Base-by-base conservation (phyloP, 768 basidiomycete species). In the Trametes punicea region DNA sequence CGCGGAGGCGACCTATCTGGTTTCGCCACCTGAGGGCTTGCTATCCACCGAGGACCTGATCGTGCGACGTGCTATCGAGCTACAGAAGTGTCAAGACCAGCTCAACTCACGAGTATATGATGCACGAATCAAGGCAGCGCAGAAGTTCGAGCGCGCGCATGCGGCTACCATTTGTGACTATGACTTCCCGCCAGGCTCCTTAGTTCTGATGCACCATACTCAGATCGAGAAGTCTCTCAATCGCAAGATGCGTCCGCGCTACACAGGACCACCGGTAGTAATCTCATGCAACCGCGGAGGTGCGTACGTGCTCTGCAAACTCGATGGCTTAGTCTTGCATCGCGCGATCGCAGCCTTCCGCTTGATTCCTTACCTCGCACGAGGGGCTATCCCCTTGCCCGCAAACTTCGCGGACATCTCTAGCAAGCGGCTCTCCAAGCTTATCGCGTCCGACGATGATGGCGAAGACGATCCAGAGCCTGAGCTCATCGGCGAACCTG, bases 201-300 rank as follows among this genome's bases (percentile, higher is more conserved):
- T 70, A 0, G 64, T 70, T 0, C 59, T 71, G 0, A 54, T 71
- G 0, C 52, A 62, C 1, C 70, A 71, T 50, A 67, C 61, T 11
- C 40, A 46, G 10, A 57, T 67, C 23, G 62, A 67, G 26, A 58
- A 57, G 15, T 50, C 59, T 15, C 36, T 67, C 0, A 60, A 65
- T 46, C 20, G 53, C 8, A 70, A 69, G 27, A 51, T 47, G 4
- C 63, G 64, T 31, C 65, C 66, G 0, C 47, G 54, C 0, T 69
- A 66, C 27, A 18, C 66, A 0, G 63, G 69, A 11, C 67, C 61
- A 1, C 51, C 60, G 27, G 44, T 68, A 7, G 57, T 69, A 9
- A n/a, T 69, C 2, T 15, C 6, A 0, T 10, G 49, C 2, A 64
- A 51, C 42, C 20, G 29, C 2, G 61, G 63, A 15, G 66, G 60